A percentile compares a stretch with the other conserved stretches of the same genome.
Conservation (phyloP, 345 rosid species). For the Raphanus raphanistrum region DNA sequence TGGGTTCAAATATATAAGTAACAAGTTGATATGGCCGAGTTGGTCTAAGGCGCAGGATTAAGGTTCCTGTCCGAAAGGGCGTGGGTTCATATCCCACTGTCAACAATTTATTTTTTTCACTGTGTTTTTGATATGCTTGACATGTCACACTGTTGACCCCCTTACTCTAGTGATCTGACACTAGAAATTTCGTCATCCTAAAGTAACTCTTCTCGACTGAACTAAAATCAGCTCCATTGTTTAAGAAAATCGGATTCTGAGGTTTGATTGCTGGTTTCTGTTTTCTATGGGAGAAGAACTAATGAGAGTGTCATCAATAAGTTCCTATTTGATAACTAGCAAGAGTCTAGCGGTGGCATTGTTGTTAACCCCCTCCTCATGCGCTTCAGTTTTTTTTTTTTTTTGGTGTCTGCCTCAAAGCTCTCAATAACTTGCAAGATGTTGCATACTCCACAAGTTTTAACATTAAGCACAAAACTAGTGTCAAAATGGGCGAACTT, state of each 20-base stretch:
- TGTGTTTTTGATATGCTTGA: neutral
- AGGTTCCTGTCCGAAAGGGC: constrained; percentile 99
- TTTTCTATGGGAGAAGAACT: no score
- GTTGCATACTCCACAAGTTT: neutral
- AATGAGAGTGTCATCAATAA: neutral
- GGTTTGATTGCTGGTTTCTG: neutral
- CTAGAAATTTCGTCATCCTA: neutral
- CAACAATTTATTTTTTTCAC: constrained; percentile 39
- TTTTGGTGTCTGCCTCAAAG: neutral
- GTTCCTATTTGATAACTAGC: neutral
- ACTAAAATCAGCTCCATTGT: neutral
- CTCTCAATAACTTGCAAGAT: neutral
- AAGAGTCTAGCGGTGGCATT: neutral
- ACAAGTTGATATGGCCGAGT: constrained; percentile 91
- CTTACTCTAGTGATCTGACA: neutral
- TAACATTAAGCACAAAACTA: neutral
- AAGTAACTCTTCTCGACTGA: neutral
- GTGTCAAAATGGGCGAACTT: neutral
- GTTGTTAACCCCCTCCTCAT: no score
- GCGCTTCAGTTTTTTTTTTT: no score
- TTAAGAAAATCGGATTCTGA: neutral
- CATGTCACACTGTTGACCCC: neutral
- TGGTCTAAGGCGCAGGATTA: constrained; percentile 99
- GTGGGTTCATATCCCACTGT: constrained; percentile 98
- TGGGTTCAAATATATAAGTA: neutral